Evolutionary conservation across 176 grass and related monocot species (phyloP), one percentile per base, ranked within the genome.

Genomic region (Otatea glauca): DNA sequence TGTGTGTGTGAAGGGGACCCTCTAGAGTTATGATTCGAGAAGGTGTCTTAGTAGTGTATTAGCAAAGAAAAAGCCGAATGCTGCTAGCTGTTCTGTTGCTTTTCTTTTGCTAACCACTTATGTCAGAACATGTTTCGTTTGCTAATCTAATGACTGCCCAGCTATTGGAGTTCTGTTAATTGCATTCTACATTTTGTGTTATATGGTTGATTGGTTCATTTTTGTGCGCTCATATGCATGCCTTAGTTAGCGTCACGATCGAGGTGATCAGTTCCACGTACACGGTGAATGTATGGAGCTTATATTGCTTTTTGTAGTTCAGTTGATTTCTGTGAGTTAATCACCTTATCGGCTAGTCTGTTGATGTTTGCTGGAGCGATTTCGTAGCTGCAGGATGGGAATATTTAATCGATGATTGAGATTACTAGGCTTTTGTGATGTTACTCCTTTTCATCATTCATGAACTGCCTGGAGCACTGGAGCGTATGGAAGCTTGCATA

Each of bases 21-120:
- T 60, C 21, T 67, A 23, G 24, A 43, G 56, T 56, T 85, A 70
- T 86, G 78, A 72, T 84, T 37, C 37, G n/a, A 68, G 60, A 62
- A 58, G 62, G 59, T 69, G 68, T 69, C 80, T 75, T 42, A 78
- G 77, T 84, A 69, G 80, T 87, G 85, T 66, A 80, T 87, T 91
- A 87, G 89, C 85, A 84, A 79, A 80, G 89, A 76, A 75, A 83
- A 75, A 84, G 81, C 85, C 7, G 51, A 84, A 84, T 87, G 80
- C 80, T 47, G 15, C 49, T 35, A 70, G 74, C 75, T 74, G 62
- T 69, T 80, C 68, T 68, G 62, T 54, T 87, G 85, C 85, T 87
- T 84, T 87, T 84, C 75, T 87, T 87, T 84, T 87, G 84, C 85
- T 91, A 91, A 87, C 69, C 80, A 75, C 85, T 53, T 43, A 68